A percentile compares a stretch with the other conserved stretches of the same genome.
phyloP scores from a whole-genome alignment of 352 stramenopile species.

The Pythium folliculosum region DNA sequence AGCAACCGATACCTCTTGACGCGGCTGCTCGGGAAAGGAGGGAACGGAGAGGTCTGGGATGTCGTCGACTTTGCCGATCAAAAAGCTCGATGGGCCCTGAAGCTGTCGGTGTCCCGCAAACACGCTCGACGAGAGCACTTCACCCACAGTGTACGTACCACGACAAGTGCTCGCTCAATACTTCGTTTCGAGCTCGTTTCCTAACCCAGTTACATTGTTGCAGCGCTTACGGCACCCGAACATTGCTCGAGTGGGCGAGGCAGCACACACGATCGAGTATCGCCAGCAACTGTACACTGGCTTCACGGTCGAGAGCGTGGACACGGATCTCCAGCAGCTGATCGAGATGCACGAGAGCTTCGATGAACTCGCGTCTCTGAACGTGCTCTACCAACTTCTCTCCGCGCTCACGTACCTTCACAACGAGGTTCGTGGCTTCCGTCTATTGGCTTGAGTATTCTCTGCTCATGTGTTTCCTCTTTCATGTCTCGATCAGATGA shows the following conservation, averaged over 20 bases:
- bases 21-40: conserved; percentile 67
- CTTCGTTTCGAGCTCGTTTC: neutral
- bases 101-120: conserved; percentile 72
- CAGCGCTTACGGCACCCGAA: conserved; percentile 71
- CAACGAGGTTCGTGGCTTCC: conserved; percentile 44
- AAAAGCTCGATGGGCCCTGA: conserved; percentile 61
- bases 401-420: conserved; percentile 74
- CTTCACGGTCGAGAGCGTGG: conserved; percentile 72
- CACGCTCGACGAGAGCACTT: conserved; percentile 69
- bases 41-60: conserved; percentile 82
- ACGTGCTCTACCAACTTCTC: conserved; percentile 66
- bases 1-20: conserved; percentile 69
- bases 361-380: conserved; percentile 59
- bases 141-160: conserved; percentile 64
- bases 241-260: conserved; percentile 65
- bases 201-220: conserved; percentile 5
- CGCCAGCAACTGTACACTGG: conserved; percentile 72
- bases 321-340: conserved; percentile 73
- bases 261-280: conserved; percentile 64
- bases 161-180: neutral
- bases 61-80: conserved; percentile 75
- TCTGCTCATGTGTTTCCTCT: neutral
- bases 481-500: conserved; percentile 40
- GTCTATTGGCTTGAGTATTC: neutral
- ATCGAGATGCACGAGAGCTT: conserved; percentile 73